These are phyloP conservation scores for Fusarium nelsonii DNA, from an alignment of 2,329 filamentous ascomycete genomes.

Conservation along the genomic window DNA sequence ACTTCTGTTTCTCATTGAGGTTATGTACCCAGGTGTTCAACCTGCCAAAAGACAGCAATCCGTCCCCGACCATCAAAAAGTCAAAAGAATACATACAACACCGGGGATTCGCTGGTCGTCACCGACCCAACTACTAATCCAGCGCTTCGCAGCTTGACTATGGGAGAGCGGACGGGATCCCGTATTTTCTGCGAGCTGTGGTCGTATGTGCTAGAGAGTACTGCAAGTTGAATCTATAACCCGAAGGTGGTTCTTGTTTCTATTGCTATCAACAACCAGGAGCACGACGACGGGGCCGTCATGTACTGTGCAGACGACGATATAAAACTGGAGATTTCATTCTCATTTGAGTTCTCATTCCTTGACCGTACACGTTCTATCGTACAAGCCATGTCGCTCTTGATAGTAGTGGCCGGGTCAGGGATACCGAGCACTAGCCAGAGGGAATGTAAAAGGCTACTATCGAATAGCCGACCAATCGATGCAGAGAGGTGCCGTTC, in stretches of 20 bases:
- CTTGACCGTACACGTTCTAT: not conserved
- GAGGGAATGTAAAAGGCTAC: not conserved
- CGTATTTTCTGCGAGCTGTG: conserved; percentile 21
- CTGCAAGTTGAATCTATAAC: not conserved
- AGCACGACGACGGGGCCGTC: too few species aligned
- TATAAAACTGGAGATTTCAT: not conserved
- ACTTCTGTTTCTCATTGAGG: too few species aligned
- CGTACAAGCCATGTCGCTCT: not conserved
- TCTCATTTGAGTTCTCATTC: not conserved
- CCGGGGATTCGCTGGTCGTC: conserved; percentile 17
- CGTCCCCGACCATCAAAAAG: not conserved
- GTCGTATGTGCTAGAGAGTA: conserved; percentile 1
- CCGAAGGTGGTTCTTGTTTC: not conserved
- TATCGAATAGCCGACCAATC: not conserved
- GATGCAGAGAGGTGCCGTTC: not conserved
- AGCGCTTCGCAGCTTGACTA: conserved; percentile 8
- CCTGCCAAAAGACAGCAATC: too few species aligned
- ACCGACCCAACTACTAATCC: conserved; percentile 6
- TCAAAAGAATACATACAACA: conserved; percentile 10
- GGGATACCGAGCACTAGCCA: not conserved
- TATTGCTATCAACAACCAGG: not conserved
- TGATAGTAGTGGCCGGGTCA: not conserved
- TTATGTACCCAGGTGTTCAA: not conserved
- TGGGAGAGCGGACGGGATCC: conserved; percentile 22
- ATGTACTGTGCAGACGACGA: not conserved